Conservation (phyloP, 768 basidiomycete species). For the Phylloporus rhodoxanthus region DNA sequence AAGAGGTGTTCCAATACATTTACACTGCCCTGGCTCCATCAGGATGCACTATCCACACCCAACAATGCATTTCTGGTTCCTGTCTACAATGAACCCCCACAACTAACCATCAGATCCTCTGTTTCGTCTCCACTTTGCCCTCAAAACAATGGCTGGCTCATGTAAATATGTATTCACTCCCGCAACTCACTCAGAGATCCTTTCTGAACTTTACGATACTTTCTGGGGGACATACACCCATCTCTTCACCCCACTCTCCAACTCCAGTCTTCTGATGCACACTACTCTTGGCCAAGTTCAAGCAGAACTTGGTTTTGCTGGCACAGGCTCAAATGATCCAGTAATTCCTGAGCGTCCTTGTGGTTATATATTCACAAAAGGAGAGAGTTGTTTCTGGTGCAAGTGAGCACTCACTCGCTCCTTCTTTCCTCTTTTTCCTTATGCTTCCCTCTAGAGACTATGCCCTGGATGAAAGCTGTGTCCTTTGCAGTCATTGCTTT, state of each 20-base stretch:
- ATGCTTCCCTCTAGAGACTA: constrained; percentile 63
- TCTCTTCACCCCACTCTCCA: constrained; percentile 64
- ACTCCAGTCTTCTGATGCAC: constrained; percentile 56
- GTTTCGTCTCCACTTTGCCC: constrained; percentile 64
- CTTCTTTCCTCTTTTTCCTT: not conserved
- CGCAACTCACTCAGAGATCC: constrained; percentile 69
- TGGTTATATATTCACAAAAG: constrained; percentile 82
- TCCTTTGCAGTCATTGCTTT: constrained; percentile 87
- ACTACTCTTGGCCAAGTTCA: constrained; percentile 69
- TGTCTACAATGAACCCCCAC: constrained; percentile 51
- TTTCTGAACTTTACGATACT: constrained; percentile 74
- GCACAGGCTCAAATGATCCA: constrained; percentile 55
- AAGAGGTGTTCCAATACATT: too few relatives aligned
- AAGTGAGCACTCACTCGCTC: constrained; percentile 56
- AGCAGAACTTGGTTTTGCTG: constrained; percentile 46
- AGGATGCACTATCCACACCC: too few relatives aligned
- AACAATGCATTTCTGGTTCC: too few relatives aligned
- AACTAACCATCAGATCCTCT: constrained; percentile 58
- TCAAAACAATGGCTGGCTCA: constrained; percentile 78
- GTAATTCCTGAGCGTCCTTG: constrained; percentile 69
- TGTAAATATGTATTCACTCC: constrained; percentile 73
- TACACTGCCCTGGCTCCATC: too few relatives aligned
- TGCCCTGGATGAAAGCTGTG: constrained; percentile 82
- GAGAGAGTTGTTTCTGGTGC: constrained; percentile 91
- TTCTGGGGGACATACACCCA: constrained; percentile 76